Evolutionary conservation across 1,284 basidiomycete genomes (phyloP), one percentile per base, ranked within the genome.

Genomic region (Ustilago tritici): DNA sequence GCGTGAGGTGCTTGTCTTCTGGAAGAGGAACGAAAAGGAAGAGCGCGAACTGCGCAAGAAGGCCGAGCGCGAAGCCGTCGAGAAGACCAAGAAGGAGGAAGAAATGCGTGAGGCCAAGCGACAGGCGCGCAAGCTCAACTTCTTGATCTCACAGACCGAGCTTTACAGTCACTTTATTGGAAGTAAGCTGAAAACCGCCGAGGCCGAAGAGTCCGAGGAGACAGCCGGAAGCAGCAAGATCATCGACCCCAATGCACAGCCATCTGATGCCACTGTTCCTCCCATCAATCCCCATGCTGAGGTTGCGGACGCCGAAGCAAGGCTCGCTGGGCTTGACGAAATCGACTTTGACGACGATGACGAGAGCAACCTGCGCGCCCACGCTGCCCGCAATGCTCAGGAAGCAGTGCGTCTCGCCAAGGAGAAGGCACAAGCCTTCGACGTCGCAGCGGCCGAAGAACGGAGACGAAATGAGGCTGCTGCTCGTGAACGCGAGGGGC

Each of bases 81-180:
- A 85, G 19, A 82, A 81, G 56, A 80, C 95, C 46, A 95, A 93
- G 87, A 89, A 95, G 49, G 97, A 99, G 87, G 97, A 99, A 87
- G 97, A 99, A 88, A 94, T 93, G 86, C 91, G 97, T 57, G 97
- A 99, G 88, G 93, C 94, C 34, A 93, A 96, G 68, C 90, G 97
- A 58, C 95, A 98, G 87, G 93, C 95, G 4, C 91, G 97, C 79
- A 99, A 99, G 88, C 91, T 99, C 65, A 98, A 99, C 88, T 99
- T 99, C 89, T 89, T 99, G 87, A 96, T 99, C 87, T 98, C 95
- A 70, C 97, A 99, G 88, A 99, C 97, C 12, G 97, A 99, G 87
- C 90, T 99, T 12, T 99, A 99, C 88, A 97, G 94, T 80, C 97
- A 99, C 89, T 99, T 99, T 89, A 95, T 99, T 69, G 96, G 97